Percentiles rank a stretch among this genome's conserved stretches.
Conservation (phyloP, 208 protist species). For the Trichomonas vaginalis region DNA sequence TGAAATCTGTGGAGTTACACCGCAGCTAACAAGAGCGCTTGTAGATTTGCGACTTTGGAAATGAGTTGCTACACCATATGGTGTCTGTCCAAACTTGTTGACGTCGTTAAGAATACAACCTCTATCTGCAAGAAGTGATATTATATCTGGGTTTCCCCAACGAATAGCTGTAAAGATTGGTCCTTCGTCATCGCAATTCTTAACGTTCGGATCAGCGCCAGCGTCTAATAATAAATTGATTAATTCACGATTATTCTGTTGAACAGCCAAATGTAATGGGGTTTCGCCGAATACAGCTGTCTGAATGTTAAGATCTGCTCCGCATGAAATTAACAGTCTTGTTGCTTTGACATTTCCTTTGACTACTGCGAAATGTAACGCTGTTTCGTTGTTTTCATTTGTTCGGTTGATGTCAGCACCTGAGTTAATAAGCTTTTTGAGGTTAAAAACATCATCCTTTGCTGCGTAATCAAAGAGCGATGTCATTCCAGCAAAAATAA, state of each 20-base stretch:
- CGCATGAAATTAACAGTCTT: not conserved
- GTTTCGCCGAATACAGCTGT: not conserved
- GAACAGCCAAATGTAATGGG: not conserved
- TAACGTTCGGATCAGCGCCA: not conserved
- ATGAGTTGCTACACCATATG: not conserved
- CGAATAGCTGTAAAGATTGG: conserved; percentile 7
- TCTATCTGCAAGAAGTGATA: not conserved
- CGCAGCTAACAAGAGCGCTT: not conserved
- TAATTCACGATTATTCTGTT: not conserved
- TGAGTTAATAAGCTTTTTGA: not conserved
- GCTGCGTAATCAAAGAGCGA: not conserved
- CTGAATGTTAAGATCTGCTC: not conserved
- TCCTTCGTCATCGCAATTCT: conserved; percentile 11
- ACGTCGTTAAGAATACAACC: not conserved
- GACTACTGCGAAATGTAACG: not conserved
- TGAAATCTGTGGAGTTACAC: not conserved
- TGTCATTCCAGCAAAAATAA: not conserved
- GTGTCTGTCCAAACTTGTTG: not conserved
- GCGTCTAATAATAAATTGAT: not conserved
- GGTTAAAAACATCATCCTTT: not conserved
- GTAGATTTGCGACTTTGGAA: not conserved
- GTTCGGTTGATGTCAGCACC: not conserved
- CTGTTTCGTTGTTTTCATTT: conserved; percentile 7
- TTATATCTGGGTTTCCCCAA: not conserved
- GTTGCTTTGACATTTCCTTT: not conserved